phyloP scores from a whole-genome alignment of 208 protist species.

The Trypanosoma avium region DNA sequence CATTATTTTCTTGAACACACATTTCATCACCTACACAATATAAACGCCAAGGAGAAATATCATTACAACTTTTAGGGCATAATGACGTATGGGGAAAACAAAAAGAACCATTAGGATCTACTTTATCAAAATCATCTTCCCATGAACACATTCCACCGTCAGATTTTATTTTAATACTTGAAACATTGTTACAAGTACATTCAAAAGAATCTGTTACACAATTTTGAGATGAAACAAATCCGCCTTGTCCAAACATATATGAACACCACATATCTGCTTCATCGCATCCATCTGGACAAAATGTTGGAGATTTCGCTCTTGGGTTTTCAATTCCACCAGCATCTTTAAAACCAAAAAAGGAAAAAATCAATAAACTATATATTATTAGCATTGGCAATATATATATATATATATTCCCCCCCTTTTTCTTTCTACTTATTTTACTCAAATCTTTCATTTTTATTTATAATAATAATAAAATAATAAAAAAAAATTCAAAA shows the following conservation, averaged over 20 bases:
- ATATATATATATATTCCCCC: too few species aligned
- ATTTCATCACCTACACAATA: conserved; percentile 36
- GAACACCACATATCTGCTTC: conserved; percentile 34
- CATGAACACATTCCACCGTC: conserved; percentile 40
- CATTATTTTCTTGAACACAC: neutral
- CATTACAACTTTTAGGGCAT: conserved; percentile 42
- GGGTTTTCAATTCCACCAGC: neutral
- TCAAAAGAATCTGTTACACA: conserved; percentile 28
- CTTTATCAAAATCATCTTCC: conserved; percentile 37
- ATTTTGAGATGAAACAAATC: conserved; percentile 29
- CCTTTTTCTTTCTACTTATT: too few species aligned
- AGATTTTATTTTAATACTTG: conserved; percentile 1
- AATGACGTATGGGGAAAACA: conserved; percentile 53
- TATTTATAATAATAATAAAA: neutral
- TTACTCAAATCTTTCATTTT: neutral
- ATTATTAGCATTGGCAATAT: too few species aligned
- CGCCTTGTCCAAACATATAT: conserved; percentile 32
- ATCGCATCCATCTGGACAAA: too few species aligned
- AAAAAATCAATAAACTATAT: conserved; percentile 10
- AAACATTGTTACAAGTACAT: conserved; percentile 46
- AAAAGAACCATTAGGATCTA: conserved; percentile 39
- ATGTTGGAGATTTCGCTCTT: conserved; percentile 6
- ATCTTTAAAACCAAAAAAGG: neutral
- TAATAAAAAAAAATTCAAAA: neutral
- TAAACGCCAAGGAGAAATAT: conserved; percentile 15